These are phyloP conservation scores for Solanum piurae DNA, from an alignment of 257 asterid species.

Conservation along the genomic window DNA sequence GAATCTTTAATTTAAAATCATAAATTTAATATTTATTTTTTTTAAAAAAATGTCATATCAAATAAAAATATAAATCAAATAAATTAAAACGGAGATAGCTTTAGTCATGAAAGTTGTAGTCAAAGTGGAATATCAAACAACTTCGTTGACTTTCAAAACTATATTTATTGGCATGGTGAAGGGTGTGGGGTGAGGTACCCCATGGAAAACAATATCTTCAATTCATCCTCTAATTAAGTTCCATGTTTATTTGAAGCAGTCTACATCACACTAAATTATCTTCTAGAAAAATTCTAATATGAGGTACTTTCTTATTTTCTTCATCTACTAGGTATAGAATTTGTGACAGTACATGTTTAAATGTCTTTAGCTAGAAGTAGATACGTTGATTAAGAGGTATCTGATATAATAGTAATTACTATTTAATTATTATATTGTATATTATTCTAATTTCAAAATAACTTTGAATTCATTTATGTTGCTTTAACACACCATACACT, in stretches of 20 bases:
- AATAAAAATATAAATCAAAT: no score
- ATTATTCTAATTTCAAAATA: no score
- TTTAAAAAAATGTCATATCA: fast-evolving
- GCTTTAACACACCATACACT: no score
- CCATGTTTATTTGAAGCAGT: background rate
- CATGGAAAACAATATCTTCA: background rate
- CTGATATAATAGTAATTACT: no score
- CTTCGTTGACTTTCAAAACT: background rate
- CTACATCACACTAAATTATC: background rate
- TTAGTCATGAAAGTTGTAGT: background rate
- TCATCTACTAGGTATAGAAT: background rate
- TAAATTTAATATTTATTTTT: no score
- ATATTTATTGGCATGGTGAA: background rate
- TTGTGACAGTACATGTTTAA: background rate
- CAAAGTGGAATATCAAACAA: background rate
- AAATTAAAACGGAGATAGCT: background rate
- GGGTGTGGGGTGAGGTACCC: background rate
- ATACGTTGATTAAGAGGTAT: no score
- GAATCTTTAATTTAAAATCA: no score
- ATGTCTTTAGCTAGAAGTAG: no score
- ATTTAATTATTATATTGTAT: no score
- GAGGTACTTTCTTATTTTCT: background rate
- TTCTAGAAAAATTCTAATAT: background rate
- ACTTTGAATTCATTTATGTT: no score
- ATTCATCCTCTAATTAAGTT: background rate